phyloP scores from a whole-genome alignment of 441 rosid genomes.

The Populus hybrid region DNA sequence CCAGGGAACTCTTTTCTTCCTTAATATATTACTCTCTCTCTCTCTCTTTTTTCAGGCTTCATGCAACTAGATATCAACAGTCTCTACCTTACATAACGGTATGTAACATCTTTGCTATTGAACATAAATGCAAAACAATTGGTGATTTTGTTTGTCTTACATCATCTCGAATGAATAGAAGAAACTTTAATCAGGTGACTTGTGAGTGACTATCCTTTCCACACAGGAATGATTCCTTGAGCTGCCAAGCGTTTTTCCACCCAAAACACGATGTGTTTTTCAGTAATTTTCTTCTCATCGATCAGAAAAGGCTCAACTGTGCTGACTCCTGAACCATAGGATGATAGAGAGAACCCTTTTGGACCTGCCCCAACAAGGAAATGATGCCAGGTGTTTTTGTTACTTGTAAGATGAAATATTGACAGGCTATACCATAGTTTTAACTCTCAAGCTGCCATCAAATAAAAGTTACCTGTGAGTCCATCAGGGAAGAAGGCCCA shows the following conservation, averaged over 20 bases:
- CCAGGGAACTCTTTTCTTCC: not conserved
- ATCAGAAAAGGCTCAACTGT: conserved; percentile 93
- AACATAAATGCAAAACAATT: conserved; percentile 26
- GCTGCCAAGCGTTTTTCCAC: conserved; percentile 93
- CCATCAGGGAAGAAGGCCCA: conserved; percentile 97
- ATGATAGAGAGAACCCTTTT: conserved; percentile 76
- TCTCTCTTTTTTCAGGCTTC: not conserved
- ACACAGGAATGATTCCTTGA: conserved; percentile 87
- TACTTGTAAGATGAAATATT: not conserved
- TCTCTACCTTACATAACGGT: not conserved
- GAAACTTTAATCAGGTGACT: not conserved
- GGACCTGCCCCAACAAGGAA: conserved; percentile 46
- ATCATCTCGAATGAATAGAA: conserved; percentile 15
- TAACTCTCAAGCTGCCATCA: not conserved
- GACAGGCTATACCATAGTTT: not conserved
- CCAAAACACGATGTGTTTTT: conserved; percentile 76
- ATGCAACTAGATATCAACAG: not conserved
- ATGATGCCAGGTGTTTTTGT: not conserved
- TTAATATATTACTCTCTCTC: too few relatives aligned
- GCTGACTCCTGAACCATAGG: conserved; percentile 72
- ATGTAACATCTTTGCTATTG: not conserved
- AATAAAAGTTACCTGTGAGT: conserved; percentile 46
- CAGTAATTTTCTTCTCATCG: conserved; percentile 85
- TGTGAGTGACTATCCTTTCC: conserved; percentile 40
- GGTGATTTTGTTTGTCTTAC: conserved; percentile 5